Conservation (phyloP, 2,329 filamentous ascomycete genomes). For the Arthroderma sp. region DNA sequence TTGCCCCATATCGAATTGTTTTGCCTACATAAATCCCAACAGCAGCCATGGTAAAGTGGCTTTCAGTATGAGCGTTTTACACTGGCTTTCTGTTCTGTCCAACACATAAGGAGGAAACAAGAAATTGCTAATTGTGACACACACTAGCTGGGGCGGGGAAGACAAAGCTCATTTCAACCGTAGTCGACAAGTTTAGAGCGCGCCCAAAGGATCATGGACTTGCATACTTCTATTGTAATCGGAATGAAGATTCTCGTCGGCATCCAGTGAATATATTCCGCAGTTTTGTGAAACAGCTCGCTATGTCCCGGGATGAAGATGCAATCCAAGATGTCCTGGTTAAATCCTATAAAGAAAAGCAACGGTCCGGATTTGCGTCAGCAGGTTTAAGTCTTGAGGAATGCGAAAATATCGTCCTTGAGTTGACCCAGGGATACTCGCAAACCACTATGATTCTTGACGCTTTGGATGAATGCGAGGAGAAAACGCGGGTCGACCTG, state of each 20-base stretch:
- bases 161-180: slow-evolving; percentile 8
- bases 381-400: slow-evolving; percentile 1
- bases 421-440: slow-evolving; percentile 1
- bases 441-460: slow-evolving; percentile 5
- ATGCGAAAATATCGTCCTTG: slow-evolving; percentile 2
- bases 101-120: background rate
- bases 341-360: slow-evolving; percentile 2
- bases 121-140: background rate
- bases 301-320: background rate
- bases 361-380: slow-evolving; percentile 1
- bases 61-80: too few species aligned
- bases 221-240: slow-evolving; percentile 10
- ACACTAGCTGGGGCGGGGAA: slow-evolving; percentile 8
- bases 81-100: background rate
- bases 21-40: background rate
- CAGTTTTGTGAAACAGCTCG: slow-evolving; percentile 9
- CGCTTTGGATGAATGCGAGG: slow-evolving; percentile 7
- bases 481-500: background rate
- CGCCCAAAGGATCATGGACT: background rate
- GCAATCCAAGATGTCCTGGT: slow-evolving; percentile 1
- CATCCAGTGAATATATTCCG: slow-evolving; percentile 4
- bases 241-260: slow-evolving; percentile 6
- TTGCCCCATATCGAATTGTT: background rate
- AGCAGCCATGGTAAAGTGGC: background rate
- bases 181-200: slow-evolving; percentile 2